phyloP scores from a whole-genome alignment of 1,139 yeast genomes.

The Fermentozyma sake region DNA sequence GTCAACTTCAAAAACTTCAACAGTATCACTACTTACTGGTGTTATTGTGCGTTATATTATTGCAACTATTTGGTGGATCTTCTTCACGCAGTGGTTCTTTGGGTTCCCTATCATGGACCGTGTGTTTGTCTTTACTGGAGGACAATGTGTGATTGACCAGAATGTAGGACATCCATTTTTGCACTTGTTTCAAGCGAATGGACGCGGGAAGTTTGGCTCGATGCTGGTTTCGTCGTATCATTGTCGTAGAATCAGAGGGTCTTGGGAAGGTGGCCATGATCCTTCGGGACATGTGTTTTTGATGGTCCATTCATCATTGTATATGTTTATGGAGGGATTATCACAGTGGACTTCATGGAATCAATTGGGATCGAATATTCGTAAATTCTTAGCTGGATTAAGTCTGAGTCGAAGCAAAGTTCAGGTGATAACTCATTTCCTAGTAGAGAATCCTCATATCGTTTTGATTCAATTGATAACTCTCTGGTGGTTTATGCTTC shows the following conservation, averaged over 20 bases:
- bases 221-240: conserved; percentile 37
- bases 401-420: too few species aligned
- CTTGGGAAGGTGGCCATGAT: conserved; percentile 92
- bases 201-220: conserved; percentile 14
- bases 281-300: conserved; percentile 93
- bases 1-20: conserved; percentile 5
- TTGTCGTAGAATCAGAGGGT: conserved; percentile 63
- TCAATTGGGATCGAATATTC: conserved; percentile 3
- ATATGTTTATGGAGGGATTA: conserved; percentile 62
- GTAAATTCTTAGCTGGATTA: neutral
- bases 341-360: conserved; percentile 31
- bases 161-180: conserved; percentile 4
- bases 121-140: conserved; percentile 78
- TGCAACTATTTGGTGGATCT: conserved; percentile 73
- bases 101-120: conserved; percentile 90
- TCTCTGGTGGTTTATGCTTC: conserved; percentile 84
- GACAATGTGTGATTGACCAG: conserved; percentile 47
- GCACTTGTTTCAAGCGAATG: conserved; percentile 6
- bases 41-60: conserved; percentile 38
- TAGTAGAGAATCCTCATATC: conserved; percentile 38
- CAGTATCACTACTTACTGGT: conserved; percentile 2
- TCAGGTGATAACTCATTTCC: conserved; percentile 3
- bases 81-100: conserved; percentile 86
- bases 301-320: conserved; percentile 65
- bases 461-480: conserved; percentile 40